Evolutionary conservation across 495 filamentous ascomycete genomes (phyloP), one percentile per base, ranked within the genome.

Genomic region (Emericellopsis terricola): DNA sequence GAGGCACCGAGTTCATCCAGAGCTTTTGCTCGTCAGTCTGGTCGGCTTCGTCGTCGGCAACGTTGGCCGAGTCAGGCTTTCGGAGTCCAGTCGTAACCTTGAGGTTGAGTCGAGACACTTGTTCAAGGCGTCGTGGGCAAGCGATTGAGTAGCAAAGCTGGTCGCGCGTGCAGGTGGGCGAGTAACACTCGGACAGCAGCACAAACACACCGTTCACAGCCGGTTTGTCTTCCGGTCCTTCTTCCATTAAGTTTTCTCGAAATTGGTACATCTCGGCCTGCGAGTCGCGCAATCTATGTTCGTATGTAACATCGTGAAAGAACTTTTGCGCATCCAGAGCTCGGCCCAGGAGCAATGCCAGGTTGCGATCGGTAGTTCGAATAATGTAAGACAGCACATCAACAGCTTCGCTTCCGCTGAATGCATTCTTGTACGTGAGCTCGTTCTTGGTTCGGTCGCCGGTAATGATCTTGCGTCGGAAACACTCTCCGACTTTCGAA

Each of bases 271-370:
- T 77, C 51, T 99, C 91, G 28, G 70, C 72, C 8, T 71, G 62
- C 5, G 85, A 87, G 58, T 99, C 91, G 45, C 91, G 76, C 36
- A 99, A 60, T 31, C 91, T 73, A 50, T 99, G 91, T 40, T 93
- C 86, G 53, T 99, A 99, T 3, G 86, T 94, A 27, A 96, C 91
- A 69, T 99, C 91, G 53, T 96, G 91, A 51, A 99, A 99, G 54
- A 96, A 94, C 53, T 96, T 99, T 55, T 99, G 91, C 28, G 91
- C 91, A 59, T 99, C 91, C 29, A 99, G 60, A 37, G 85, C 81
- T 42, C 91, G 69, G 29, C 91, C 91, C n/a, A 99, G 56, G 8
- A 99, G 71, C 36, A 99, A 60, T 27, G 91, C 89, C 41, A 99
- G 60, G 47, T 94, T 99, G 33, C 91, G 73, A 54, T 99, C 91